phyloP scores from a whole-genome alignment of 1,139 yeast species.

The Geotrichum phurueaensis region DNA sequence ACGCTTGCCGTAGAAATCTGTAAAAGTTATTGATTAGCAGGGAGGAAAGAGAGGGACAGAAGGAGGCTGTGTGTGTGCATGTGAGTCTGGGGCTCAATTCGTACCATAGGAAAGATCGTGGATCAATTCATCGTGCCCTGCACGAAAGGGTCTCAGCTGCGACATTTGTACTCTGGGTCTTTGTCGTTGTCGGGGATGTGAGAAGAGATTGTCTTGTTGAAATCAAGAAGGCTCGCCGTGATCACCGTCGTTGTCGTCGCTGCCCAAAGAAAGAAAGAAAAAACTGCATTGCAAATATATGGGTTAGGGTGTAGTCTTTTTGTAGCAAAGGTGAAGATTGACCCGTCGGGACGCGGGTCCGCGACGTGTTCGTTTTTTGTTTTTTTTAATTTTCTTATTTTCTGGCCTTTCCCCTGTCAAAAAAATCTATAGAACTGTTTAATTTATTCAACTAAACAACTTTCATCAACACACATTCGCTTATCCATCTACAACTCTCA shows the following conservation, averaged over 20 bases:
- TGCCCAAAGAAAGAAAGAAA: background rate
- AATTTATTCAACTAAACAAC: background rate
- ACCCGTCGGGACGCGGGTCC: background rate
- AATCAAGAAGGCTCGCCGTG: background rate
- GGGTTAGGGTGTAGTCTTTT: background rate
- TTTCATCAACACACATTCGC: background rate
- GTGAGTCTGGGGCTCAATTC: background rate
- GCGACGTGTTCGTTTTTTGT: background rate
- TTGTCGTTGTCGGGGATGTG: background rate
- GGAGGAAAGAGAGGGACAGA: background rate
- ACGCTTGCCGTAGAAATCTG: conserved; percentile 70
- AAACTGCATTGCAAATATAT: background rate
- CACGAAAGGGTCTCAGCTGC: conserved; percentile 58
- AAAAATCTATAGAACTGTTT: background rate
- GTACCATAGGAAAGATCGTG: conserved; percentile 78
- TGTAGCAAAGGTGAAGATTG: background rate
- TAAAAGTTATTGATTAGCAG: background rate
- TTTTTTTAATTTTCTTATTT: background rate
- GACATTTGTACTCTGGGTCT: conserved; percentile 10
- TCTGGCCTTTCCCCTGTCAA: background rate
- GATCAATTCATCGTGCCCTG: conserved; percentile 87
- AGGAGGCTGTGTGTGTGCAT: too few species aligned
- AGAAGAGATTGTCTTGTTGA: background rate
- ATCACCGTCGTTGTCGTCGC: background rate
- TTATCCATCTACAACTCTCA: background rate